Conservation (phyloP, 2,329 filamentous ascomycete genomes). For the Allantophomopsis lycopodina region DNA sequence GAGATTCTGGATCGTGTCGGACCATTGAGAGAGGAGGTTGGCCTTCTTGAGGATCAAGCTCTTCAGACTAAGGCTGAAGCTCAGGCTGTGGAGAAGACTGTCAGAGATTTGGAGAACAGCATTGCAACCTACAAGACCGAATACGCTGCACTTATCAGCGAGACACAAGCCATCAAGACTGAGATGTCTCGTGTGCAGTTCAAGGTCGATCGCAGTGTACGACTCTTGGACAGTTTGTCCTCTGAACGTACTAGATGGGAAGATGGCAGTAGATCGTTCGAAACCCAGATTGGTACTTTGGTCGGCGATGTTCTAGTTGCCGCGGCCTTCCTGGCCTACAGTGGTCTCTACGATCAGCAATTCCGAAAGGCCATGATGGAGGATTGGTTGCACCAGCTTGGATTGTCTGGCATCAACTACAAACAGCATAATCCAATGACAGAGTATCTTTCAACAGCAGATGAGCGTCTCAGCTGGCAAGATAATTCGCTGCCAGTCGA, state of each 20-base stretch:
- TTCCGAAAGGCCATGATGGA: constrained; percentile 97
- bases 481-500: constrained; percentile 87
- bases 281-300: constrained; percentile 92
- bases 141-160: constrained; percentile 89
- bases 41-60: constrained; percentile 73
- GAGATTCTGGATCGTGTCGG: constrained; percentile 91
- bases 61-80: constrained; percentile 89
- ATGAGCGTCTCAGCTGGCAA: constrained; percentile 92
- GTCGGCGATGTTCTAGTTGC: constrained; percentile 92
- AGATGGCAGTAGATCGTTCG: constrained; percentile 92
- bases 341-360: constrained; percentile 92
- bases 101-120: constrained; percentile 71
- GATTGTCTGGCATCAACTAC: constrained; percentile 82
- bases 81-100: constrained; percentile 79
- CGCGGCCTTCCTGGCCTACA: constrained; percentile 94
- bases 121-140: constrained; percentile 94
- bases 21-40: constrained; percentile 81
- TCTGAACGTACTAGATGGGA: constrained; percentile 93
- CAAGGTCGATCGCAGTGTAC: constrained; percentile 94
- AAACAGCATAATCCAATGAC: constrained; percentile 91
- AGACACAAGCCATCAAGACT: constrained; percentile 91
- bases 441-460: constrained; percentile 91
- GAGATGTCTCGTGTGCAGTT: constrained; percentile 96
- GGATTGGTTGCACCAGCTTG: constrained; percentile 90
- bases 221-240: constrained; percentile 84